phyloP scores from a whole-genome alignment of 306 rosid species.

The Lathyrus aphaca region DNA sequence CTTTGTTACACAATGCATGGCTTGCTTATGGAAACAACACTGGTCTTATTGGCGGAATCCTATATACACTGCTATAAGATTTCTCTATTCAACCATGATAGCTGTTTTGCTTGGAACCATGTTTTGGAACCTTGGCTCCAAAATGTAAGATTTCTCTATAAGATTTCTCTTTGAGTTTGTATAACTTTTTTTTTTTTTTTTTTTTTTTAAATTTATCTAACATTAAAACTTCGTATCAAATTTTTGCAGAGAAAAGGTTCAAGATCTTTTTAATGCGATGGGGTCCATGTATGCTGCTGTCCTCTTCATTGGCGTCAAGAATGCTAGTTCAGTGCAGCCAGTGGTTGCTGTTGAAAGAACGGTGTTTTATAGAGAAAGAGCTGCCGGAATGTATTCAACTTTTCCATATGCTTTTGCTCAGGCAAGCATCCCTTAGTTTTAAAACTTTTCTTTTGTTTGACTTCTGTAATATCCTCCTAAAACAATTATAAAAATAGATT shows the following conservation, averaged over 20 bases:
- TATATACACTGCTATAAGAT: conserved; percentile 49
- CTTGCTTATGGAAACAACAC: conserved; percentile 67
- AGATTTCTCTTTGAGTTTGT: too few relatives aligned
- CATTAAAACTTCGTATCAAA: conserved; percentile 13
- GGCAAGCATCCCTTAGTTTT: conserved; percentile 39
- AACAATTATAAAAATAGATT: background rate
- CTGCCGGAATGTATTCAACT: conserved; percentile 70
- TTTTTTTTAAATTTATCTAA: too few relatives aligned
- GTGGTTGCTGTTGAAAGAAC: conserved; percentile 54
- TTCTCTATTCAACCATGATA: conserved; percentile 43
- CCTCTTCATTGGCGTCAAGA: conserved; percentile 54
- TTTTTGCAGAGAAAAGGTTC: conserved; percentile 41
- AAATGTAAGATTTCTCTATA: too few relatives aligned
- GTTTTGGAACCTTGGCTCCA: conserved; percentile 70
- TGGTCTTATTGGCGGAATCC: conserved; percentile 72
- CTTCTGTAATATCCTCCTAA: too few relatives aligned
- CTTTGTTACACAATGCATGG: conserved; percentile 54
- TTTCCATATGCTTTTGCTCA: conserved; percentile 65
- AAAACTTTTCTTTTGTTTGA: too few relatives aligned
- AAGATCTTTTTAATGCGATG: conserved; percentile 60
- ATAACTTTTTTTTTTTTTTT: background rate
- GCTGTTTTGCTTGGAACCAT: conserved; percentile 58
- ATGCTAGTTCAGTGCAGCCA: conserved; percentile 52
- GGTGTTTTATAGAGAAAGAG: conserved; percentile 63
- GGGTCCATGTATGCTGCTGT: conserved; percentile 70